Evolutionary conservation across 148 eudicot species (phyloP), one percentile per base, ranked within the genome.

Genomic region (Amaranthus cruentus): DNA sequence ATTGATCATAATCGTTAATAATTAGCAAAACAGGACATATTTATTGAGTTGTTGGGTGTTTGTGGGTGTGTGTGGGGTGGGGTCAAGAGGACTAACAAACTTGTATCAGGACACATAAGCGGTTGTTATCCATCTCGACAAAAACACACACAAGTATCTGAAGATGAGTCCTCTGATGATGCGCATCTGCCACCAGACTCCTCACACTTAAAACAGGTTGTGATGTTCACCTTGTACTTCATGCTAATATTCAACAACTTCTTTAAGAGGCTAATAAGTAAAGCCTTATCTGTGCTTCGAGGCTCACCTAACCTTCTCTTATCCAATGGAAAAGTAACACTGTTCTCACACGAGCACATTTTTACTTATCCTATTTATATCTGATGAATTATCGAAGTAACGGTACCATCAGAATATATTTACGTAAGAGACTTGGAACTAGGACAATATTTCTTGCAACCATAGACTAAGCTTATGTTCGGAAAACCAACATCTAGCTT

Each of bases 161-260:
- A 15, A 21, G 28, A 9, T 18, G 54, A 2, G 18, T 47, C 15
- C 46, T 15, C 15, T 0, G 70, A 65, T 55, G 77, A 74, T 2
- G 70, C 77, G 18, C 77, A 74, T 46, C 6, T 47, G 9, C 77
- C 77, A 9, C 77, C 70, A 4, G 70, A 65, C 2, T 74, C 66
- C 70, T 74, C 53, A 55, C 77, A 74, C 11, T 14, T 51, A 0
- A 5, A 55, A 56, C 77, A 74, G 44, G 1, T 10, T 5, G 13
- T 14, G 38, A 15, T 11, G 71, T 65, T 56, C 62, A 52, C 55
- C 18, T 0, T 47, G 62, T 74, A 74, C 42, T 55, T 28, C 44
- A 74, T 50, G 63, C 52, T 52, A 46, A 64, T 15, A 59, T 6
- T 4, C 14, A 11, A 48, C 47, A 62, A 69, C 55, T 65, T 74